Conservation (phyloP, 2,329 filamentous ascomycete species). For the Phyllosticta ampelicida region DNA sequence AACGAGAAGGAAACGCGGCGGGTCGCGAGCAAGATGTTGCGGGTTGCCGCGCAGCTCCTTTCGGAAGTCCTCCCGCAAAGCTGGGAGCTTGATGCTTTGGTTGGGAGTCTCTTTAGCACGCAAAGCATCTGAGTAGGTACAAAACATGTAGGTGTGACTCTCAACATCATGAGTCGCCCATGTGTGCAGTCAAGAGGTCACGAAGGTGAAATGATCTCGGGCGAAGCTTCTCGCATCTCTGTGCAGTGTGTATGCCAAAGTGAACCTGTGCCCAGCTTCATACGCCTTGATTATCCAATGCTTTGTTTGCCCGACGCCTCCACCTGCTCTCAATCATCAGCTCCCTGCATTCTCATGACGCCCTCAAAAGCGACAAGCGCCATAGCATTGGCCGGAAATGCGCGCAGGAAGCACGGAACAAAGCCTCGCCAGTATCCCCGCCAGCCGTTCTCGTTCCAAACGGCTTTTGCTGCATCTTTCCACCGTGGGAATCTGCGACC, state of each 20-base stretch:
- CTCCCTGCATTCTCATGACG: conserved; percentile 54
- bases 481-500: conserved; percentile 58
- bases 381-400: conserved; percentile 93
- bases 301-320: not conserved
- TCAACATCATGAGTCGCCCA: not conserved
- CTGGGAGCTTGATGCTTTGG: not conserved
- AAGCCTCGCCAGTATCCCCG: conserved; percentile 88
- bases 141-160: not conserved
- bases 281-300: not conserved
- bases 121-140: too few species aligned
- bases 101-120: not conserved
- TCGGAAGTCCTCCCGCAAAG: not conserved
- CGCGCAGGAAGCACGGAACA: conserved; percentile 81
- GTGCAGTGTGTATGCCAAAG: not conserved
- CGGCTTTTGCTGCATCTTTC: conserved; percentile 66
- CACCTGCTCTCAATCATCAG: not conserved
- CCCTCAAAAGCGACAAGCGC: conserved; percentile 89
- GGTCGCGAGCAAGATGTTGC: not conserved
- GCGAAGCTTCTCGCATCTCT: not conserved
- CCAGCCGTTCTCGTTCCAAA: conserved; percentile 65
- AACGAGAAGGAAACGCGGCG: not conserved
- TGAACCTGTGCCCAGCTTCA: not conserved
- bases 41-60: not conserved
- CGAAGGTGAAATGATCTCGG: not conserved
- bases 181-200: not conserved